Conservation (phyloP, 106 monocot species). For the Apostasia ramifera region DNA sequence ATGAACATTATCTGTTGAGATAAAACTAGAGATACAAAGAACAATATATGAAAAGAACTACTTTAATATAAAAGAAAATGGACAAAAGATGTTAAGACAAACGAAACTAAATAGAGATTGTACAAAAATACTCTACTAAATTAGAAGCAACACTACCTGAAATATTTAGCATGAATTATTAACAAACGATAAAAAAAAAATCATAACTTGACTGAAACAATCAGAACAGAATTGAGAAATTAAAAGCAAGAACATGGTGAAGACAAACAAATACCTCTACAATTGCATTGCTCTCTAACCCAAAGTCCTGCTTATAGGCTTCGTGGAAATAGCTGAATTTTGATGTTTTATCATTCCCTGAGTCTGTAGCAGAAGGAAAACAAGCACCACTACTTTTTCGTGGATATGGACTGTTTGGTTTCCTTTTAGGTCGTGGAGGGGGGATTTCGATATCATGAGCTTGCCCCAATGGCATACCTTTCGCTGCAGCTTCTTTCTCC, state of each 20-base stretch:
- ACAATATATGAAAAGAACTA: too few species aligned
- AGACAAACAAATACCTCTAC: too few species aligned
- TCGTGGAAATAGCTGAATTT: neutral
- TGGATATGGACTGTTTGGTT: constrained; percentile 86
- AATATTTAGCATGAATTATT: too few species aligned
- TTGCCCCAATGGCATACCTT: constrained; percentile 59
- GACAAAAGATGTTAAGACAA: too few species aligned
- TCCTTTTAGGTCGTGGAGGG: constrained; percentile 91
- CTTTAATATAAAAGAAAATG: too few species aligned
- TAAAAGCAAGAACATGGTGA: too few species aligned
- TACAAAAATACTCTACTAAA: too few species aligned
- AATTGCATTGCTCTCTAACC: neutral
- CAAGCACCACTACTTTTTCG: constrained; percentile 40
- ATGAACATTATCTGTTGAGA: too few species aligned
- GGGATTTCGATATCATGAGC: constrained; percentile 82
- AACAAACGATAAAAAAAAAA: neutral
- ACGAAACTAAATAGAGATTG: too few species aligned
- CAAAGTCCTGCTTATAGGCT: neutral
- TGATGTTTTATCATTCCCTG: constrained; percentile 25
- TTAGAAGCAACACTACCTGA: too few species aligned
- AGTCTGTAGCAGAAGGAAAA: constrained; percentile 24
- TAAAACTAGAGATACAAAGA: too few species aligned
- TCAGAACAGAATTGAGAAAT: neutral
- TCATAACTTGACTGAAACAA: neutral
- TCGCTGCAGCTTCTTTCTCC: constrained; percentile 64